Conservation (phyloP, 306 rosid genomes). For the Lotus japonicus region DNA sequence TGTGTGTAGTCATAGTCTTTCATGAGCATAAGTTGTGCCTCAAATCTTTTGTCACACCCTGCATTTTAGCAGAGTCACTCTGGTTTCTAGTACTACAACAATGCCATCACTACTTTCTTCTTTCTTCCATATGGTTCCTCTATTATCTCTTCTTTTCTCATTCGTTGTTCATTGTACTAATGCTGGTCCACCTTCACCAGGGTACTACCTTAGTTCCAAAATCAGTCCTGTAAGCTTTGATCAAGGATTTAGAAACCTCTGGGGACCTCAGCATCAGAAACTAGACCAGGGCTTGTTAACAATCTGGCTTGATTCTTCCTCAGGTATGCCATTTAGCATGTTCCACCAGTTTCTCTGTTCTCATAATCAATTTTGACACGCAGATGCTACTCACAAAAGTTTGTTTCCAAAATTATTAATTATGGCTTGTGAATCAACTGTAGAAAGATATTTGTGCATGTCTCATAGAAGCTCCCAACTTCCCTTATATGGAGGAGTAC, state of each 20-base stretch:
- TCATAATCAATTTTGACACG: too few relatives aligned
- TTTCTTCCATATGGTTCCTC: conserved; percentile 26
- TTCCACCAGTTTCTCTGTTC: too few relatives aligned
- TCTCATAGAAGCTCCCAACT: too few relatives aligned
- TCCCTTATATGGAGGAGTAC: too few relatives aligned
- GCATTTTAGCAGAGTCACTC: conserved; percentile 32
- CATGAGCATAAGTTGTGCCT: conserved; percentile 13
- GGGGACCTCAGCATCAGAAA: conserved; percentile 86
- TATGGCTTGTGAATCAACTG: too few relatives aligned
- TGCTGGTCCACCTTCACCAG: conserved; percentile 77
- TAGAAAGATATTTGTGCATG: too few relatives aligned
- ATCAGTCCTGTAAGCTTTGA: conserved; percentile 43
- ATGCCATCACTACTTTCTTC: conserved; percentile 24
- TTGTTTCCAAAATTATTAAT: too few relatives aligned
- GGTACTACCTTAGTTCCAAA: conserved; percentile 58
- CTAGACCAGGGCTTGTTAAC: conserved; percentile 48
- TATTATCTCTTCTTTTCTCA: conserved; percentile 30
- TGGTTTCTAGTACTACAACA: not conserved
- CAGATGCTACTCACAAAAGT: too few relatives aligned
- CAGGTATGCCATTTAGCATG: too few relatives aligned
- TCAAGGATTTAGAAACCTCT: conserved; percentile 55
- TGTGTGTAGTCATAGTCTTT: conserved; percentile 16
- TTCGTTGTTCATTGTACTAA: conserved; percentile 25
- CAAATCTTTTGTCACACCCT: conserved; percentile 26
- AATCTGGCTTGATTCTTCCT: conserved; percentile 62